phyloP scores from a whole-genome alignment of 139 green algal species.

The Haematococcus sp. region DNA sequence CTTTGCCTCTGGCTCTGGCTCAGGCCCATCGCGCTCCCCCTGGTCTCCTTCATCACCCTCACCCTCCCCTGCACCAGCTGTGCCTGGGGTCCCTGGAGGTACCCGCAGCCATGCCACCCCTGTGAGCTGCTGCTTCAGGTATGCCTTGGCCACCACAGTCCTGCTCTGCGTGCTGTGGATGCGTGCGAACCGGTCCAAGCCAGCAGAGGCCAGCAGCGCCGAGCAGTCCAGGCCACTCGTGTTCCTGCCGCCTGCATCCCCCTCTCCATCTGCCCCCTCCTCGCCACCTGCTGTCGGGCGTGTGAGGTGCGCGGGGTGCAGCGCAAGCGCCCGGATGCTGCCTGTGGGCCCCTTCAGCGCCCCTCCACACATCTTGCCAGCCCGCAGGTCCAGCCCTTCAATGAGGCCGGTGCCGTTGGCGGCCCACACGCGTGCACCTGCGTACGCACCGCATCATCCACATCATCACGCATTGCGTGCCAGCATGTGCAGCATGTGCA shows the following conservation, averaged over 20 bases:
- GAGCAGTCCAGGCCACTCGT: no score
- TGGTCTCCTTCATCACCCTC: no score
- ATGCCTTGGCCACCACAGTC: constrained; percentile 13
- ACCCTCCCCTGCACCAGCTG: no score
- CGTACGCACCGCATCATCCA: no score
- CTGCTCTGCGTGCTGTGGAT: constrained; percentile 48
- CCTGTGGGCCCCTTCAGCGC: constrained; percentile 49
- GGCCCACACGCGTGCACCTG: constrained; percentile 59
- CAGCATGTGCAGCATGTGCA: no score
- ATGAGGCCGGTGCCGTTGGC: constrained; percentile 58
- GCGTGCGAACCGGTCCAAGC: constrained; percentile 66
- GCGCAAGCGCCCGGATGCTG: constrained; percentile 40
- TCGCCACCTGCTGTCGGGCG: neutral
- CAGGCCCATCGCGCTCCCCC: no score
- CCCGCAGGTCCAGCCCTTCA: constrained; percentile 54
- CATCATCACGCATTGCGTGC: no score
- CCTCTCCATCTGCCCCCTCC: neutral
- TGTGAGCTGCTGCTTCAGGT: constrained; percentile 32
- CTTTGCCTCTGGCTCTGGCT: no score
- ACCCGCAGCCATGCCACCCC: neutral
- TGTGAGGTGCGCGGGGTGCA: constrained; percentile 36
- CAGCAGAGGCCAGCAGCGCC: constrained; percentile 54
- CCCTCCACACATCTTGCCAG: constrained; percentile 3
- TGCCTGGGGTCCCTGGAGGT: neutral
- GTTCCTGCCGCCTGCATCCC: no score